Percentiles rank a stretch among this genome's conserved stretches.
Evolutionary conservation across 176 grass and related monocot genomes (phyloP).

Genomic region (Musa schizocarpa): DNA sequence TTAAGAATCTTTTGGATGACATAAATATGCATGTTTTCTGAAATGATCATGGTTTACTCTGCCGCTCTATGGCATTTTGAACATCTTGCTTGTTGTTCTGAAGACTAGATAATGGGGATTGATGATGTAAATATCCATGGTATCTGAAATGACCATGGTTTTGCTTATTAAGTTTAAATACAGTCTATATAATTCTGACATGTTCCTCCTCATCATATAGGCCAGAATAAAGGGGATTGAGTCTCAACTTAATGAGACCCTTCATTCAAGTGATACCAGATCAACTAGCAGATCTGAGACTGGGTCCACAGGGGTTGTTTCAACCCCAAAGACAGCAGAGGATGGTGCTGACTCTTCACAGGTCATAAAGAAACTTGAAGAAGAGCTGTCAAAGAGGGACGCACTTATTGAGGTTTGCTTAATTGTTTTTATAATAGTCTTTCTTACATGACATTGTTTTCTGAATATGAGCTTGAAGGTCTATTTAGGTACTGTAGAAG

Average conservation of each 20-base stretch:
- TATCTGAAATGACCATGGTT: no score
- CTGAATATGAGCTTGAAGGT: background rate
- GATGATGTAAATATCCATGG: no score
- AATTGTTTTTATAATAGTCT: conserved; percentile 11
- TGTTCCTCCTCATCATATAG: conserved; percentile 36
- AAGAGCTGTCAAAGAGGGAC: conserved; percentile 93
- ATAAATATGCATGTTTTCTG: background rate
- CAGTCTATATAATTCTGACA: conserved; percentile 1
- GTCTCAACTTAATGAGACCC: conserved; percentile 75
- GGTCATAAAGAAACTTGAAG: conserved; percentile 89
- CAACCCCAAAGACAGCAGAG: conserved; percentile 54
- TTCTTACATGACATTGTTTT: conserved; percentile 2
- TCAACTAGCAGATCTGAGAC: conserved; percentile 77
- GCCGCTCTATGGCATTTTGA: background rate
- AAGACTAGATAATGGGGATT: no score
- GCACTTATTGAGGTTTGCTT: conserved; percentile 86
- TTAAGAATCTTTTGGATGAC: background rate
- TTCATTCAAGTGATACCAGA: conserved; percentile 78
- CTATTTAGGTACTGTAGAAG: background rate
- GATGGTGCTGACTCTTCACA: conserved; percentile 66
- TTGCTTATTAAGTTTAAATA: no score
- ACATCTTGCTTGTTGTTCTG: background rate
- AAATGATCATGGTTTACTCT: background rate
- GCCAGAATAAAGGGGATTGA: conserved; percentile 81
- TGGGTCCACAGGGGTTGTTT: conserved; percentile 50